Evolutionary conservation across 2,329 filamentous ascomycete species (phyloP).

Genomic region (Hysterium pulicare): DNA sequence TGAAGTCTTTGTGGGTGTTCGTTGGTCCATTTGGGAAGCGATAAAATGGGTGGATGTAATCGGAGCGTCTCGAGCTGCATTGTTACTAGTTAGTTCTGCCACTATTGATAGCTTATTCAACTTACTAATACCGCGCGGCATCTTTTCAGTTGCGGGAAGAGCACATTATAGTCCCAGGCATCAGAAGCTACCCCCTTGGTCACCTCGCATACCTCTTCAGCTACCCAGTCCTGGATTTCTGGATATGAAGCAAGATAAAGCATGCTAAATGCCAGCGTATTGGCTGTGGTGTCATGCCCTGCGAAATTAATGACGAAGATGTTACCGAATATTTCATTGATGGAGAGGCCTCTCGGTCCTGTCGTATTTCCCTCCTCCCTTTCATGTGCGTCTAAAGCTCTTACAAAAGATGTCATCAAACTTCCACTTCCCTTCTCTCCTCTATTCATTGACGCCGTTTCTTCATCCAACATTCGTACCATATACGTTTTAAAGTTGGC

Average conservation of each 20-base stretch:
- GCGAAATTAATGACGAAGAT: not conserved
- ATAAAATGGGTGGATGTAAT: not conserved
- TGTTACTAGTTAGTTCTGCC: no score
- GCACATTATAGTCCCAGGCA: constrained; percentile 6
- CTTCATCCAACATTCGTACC: not conserved
- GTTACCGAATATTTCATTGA: constrained; percentile 9
- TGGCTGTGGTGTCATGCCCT: constrained; percentile 28
- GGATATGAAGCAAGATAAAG: constrained; percentile 44
- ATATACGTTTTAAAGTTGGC: not conserved
- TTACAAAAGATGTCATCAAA: not conserved
- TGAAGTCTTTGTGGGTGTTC: not conserved
- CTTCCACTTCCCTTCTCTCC: not conserved
- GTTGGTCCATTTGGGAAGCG: not conserved
- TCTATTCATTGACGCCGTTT: not conserved
- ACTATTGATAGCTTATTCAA: no score
- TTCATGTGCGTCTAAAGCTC: not conserved
- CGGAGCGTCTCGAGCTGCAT: not conserved
- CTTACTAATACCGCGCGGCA: not conserved
- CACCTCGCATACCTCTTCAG: constrained; percentile 44
- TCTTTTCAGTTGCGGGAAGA: constrained; percentile 1
- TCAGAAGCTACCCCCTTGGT: constrained; percentile 1
- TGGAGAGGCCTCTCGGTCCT: constrained; percentile 5
- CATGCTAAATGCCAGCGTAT: constrained; percentile 46
- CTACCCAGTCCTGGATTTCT: constrained; percentile 50
- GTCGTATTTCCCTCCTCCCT: not conserved